Evolutionary conservation across 169 alveolate genomes (phyloP), one percentile per base, ranked within the genome.

Genomic region (Besnoitia besnoiti): DNA sequence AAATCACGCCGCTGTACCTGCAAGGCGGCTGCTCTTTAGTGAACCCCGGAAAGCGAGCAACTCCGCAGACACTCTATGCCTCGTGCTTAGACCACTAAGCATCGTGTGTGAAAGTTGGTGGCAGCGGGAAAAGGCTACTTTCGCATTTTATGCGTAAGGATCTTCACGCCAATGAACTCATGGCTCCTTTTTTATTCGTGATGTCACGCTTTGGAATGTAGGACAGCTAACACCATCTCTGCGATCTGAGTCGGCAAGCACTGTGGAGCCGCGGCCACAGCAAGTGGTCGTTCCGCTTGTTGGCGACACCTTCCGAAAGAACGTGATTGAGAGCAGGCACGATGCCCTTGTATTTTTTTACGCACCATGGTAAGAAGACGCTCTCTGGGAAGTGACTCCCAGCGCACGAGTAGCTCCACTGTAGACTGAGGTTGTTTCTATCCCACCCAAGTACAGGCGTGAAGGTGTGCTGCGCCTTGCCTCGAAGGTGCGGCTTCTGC

Each of bases 401-500:
- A 33, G 7, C 8, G 33, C 73, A 55, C 27, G 10, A 55, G 0
- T 55, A 0, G 73, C 8, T n/a, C 73, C 35, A 21, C 73, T 55
- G 67, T 24, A 24, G 5, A 21, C 73, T 55, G 16, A 8, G 35
- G 33, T 33, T 24, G 8, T 33, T 55, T 21, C 21, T 27, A 16
- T 55, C 73, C 73, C 73, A 55, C 16, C 73, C 73, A 33, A 55
- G 27, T 55, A 33, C 0, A 21, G 5, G n/a, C 33, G 61, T 50
- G 61, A 55, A 16, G 27, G 33, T 55, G 73, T 55, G 35, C 10
- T 40, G 5, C 37, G 42, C 42, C n/a, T 77, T 14, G 27, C 30
- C 87, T 42, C 14, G 87, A 4, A 77, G 87, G 87, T 77, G 87
- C 61, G 87, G 87, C 40, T 77, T 77, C 59, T 77, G 87, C 87